Base-by-base conservation (phyloP, 106 monocot genomes). In the Platanthera zijinensis region DNA sequence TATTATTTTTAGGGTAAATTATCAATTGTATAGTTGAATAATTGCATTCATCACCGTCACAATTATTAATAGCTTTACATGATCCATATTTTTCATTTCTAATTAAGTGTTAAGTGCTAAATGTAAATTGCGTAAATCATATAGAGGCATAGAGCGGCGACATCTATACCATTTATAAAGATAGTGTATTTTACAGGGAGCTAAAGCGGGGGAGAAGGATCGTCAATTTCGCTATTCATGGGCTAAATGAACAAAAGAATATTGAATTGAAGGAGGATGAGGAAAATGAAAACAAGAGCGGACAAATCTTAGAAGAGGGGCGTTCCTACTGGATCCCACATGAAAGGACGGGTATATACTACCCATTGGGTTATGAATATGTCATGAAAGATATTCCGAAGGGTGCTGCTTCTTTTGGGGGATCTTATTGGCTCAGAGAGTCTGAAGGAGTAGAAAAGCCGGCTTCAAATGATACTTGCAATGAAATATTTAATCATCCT, bases 271-370 rank as follows among this genome's bases (percentile, higher is more conserved):
- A 39, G 39, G 39, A 39, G 39, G 39, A 39, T 56, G 56, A 56
- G 56, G 13, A 56, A n/a, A 56, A 15, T 14, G n/a, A 13, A 0
- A 56, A 56, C 13, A n/a, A n/a, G 13, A 56, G n/a, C 14, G 56
- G 56, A 14, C 56, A 56, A 5, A 56, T 13, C 5, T 13, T 14
- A 56, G 56, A 14, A 56, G 56, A 15, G 56, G 5, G 17, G 0
- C 25, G 25, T 14, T 14, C 81, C 15, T 10, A 30, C 19, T 89
- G 92, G 89, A 50, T 89, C 18, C 92, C 92, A 5, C 80, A 89
- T 51, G 76, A 74, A 2, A 79, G 89, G 79, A 92, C 84, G 1
- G 92, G 89, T 30, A 92, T 92, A 15, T 89, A 89, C 79, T 89
- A 89, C 25, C 92, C 92, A 4, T 82, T 81, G 52, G 89, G 92